These are phyloP conservation scores for Phylloporus sp. DNA, from an alignment of 768 basidiomycete genomes.

Conservation along the genomic window DNA sequence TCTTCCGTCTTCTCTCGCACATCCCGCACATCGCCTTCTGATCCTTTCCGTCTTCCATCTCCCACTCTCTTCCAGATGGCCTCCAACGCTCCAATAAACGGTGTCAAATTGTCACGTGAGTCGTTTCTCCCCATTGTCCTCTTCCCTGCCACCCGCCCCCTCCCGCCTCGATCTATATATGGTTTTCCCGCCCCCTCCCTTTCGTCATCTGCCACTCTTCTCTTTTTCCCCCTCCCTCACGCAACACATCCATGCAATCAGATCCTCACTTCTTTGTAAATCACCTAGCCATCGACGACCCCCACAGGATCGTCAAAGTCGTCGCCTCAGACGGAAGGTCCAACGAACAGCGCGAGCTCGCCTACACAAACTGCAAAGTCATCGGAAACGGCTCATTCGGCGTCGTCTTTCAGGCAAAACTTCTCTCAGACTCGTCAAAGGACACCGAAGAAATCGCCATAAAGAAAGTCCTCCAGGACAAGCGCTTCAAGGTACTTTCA, in stretches of 20 bases:
- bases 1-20: neutral
- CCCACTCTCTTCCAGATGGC: conserved; percentile 45
- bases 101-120: conserved; percentile 83
- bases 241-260: conserved; percentile 24
- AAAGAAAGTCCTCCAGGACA: conserved; percentile 99
- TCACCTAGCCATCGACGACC: conserved; percentile 81
- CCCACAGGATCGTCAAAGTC: conserved; percentile 94
- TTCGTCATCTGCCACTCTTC: conserved; percentile 32
- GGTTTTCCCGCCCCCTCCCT: conserved; percentile 23
- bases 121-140: conserved; percentile 26
- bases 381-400: conserved; percentile 99
- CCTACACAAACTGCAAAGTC: conserved; percentile 97
- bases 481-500: conserved; percentile 92
- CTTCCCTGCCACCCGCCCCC: conserved; percentile 10
- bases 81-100: conserved; percentile 80
- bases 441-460: conserved; percentile 90
- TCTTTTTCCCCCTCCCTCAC: conserved; percentile 29
- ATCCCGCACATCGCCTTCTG: conserved; percentile 12
- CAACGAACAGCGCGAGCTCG: conserved; percentile 81
- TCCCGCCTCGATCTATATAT: conserved; percentile 26
- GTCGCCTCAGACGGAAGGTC: conserved; percentile 93
- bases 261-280: conserved; percentile 22
- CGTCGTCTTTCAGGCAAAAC: conserved; percentile 95
- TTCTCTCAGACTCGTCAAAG: conserved; percentile 59
- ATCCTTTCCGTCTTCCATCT: conserved; percentile 11